Base-by-base conservation (phyloP, 2,329 filamentous ascomycete genomes). In the Pestalotiopsis sp. region DNA sequence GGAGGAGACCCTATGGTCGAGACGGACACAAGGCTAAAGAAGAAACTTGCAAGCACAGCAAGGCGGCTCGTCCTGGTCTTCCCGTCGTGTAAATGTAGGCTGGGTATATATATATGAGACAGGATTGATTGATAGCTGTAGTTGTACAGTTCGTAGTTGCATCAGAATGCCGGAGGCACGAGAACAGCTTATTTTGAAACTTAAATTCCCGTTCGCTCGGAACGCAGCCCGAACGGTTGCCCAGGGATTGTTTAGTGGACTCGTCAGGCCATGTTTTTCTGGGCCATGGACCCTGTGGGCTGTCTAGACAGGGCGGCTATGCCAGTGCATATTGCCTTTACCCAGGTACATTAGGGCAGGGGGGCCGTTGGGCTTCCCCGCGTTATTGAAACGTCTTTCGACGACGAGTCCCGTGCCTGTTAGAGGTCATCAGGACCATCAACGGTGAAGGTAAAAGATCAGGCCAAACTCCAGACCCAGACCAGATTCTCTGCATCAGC, bases 131-230 rank as follows among this genome's bases (percentile, higher is more conserved):
- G 27, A 31, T 31, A 31, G 5, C 27, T 31, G 27, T 31, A 59
- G 57, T 27, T 36, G 27, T 59, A 59, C 57, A 59, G 23, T 27
- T 27, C 20, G 57, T 59, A 12, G 36, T 20, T 61, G 31, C 25
- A 36, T 61, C 13, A 61, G 27, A 38, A 13, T 36, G n/a, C 25
- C 59, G 45, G 20, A n/a, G 17, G 45, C 45, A 52, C 45, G 45
- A 52, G 45, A 52, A 52, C 45, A 52, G 45, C 45, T 52, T 61
- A 61, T 61, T 41, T 61, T n/a, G 38, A 36, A 39, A 61, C 59
- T 49, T 64, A 52, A 23, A 64, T 17, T 64, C 39, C 39, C 61
- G 36, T 38, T 49, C 61, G 41, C 61, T 64, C 61, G 61, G 61
- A 45, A 25, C 20, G 38, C 61, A 64, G 38, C 38, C 61, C 61